Conservation (phyloP, 2,329 filamentous ascomycete species). For the Pezicula neosporulosa region DNA sequence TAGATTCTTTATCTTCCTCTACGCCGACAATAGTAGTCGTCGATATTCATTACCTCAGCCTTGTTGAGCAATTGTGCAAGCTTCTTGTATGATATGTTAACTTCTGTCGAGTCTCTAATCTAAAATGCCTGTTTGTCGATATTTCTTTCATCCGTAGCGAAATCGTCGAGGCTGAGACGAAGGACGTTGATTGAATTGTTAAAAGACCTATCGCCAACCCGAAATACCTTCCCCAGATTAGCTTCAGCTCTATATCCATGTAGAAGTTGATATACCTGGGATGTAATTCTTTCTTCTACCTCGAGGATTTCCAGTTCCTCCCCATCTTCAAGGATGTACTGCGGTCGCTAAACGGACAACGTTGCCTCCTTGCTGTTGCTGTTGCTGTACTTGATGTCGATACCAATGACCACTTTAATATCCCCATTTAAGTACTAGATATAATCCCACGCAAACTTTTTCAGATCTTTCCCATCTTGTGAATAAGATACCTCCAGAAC, state of each 20-base stretch:
- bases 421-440: constrained; percentile 12
- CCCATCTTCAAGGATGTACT: constrained; percentile 7
- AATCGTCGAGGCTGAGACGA: constrained; percentile 6
- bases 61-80: constrained; percentile 13
- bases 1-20: too few species aligned
- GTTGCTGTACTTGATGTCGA: constrained; percentile 11
- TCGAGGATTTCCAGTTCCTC: constrained; percentile 7
- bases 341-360: constrained; percentile 11
- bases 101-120: neutral
- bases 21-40: too few species aligned
- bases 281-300: constrained; percentile 10
- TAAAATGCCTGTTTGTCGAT: neutral
- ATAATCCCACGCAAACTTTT: constrained; percentile 10
- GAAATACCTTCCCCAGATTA: constrained; percentile 8
- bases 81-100: constrained; percentile 6
- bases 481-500: constrained; percentile 7
- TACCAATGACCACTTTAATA: constrained; percentile 13
- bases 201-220: constrained; percentile 8
- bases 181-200: constrained; percentile 7
- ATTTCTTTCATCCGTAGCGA: constrained; percentile 1
- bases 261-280: neutral
- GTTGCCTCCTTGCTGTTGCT: constrained; percentile 12
- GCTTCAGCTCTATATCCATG: constrained; percentile 1
- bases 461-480: constrained; percentile 4
- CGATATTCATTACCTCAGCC: constrained; percentile 9